Conservation (phyloP, 768 basidiomycete species). For the Psilocybe azurescens region DNA sequence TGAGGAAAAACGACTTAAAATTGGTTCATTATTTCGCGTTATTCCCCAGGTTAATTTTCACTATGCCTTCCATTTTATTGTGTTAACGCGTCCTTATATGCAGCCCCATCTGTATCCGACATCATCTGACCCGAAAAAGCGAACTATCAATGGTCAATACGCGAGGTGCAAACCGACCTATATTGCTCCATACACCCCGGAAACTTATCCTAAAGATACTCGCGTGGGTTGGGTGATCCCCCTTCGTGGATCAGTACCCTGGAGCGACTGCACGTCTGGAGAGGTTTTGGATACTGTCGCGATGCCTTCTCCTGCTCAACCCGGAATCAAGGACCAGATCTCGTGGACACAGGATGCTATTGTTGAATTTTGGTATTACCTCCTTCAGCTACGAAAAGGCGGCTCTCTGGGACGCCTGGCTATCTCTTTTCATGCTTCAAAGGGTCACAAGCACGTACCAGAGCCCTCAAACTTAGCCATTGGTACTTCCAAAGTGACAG, state of each 20-base stretch:
- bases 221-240: slow-evolving; percentile 65
- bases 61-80: not conserved
- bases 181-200: slow-evolving; percentile 38
- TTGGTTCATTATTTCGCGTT: slow-evolving; percentile 37
- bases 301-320: slow-evolving; percentile 24
- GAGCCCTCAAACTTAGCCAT: not conserved
- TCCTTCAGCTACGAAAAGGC: slow-evolving; percentile 43
- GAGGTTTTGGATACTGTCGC: slow-evolving; percentile 37
- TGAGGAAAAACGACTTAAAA: slow-evolving; percentile 41
- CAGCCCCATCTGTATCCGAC: slow-evolving; percentile 45
- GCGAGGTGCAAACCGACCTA: slow-evolving; percentile 39
- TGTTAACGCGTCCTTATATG: not conserved
- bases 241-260: slow-evolving; percentile 56
- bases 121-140: slow-evolving; percentile 13
- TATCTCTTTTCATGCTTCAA: slow-evolving; percentile 49
- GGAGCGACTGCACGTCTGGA: slow-evolving; percentile 49
- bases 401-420: slow-evolving; percentile 50
- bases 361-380: slow-evolving; percentile 54
- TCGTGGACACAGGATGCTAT: slow-evolving; percentile 53
- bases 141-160: slow-evolving; percentile 31
- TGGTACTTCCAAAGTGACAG: slow-evolving; percentile 2
- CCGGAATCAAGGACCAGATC: slow-evolving; percentile 33
- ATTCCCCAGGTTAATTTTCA: slow-evolving; percentile 51
- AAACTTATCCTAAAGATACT: slow-evolving; percentile 36
- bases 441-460: slow-evolving; percentile 1